Conservation (phyloP, 495 filamentous ascomycete genomes). For the Letharia lupina region DNA sequence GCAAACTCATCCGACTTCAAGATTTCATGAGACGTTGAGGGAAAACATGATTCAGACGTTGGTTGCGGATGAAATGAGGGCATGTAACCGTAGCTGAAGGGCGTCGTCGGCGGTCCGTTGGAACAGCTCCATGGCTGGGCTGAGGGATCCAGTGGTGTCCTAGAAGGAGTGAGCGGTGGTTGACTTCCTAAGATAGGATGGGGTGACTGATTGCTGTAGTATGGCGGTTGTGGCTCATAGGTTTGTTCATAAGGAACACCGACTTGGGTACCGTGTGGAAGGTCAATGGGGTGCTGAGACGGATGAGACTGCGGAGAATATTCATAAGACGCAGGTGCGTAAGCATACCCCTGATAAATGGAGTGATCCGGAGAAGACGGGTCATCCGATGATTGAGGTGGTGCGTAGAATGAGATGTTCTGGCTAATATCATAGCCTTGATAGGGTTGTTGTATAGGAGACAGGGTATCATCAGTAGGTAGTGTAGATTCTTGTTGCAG, state of each 20-base stretch:
- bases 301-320: conserved; percentile 1
- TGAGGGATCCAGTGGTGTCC: conserved; percentile 10
- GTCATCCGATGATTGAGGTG: conserved; percentile 11
- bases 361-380: conserved; percentile 17
- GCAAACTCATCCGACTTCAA: background rate
- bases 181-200: conserved; percentile 10
- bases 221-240: background rate
- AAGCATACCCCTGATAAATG: conserved; percentile 19
- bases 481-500: conserved; percentile 7
- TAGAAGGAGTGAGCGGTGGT: conserved; percentile 17
- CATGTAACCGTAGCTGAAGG: background rate
- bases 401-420: conserved; percentile 14
- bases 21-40: background rate
- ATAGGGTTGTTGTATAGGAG: conserved; percentile 7
- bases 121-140: conserved; percentile 8
- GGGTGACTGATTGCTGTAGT: conserved; percentile 3
- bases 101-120: conserved; percentile 6
- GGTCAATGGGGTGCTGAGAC: background rate
- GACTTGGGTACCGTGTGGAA: background rate
- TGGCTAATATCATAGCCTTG: conserved; percentile 6
- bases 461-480: conserved; percentile 6
- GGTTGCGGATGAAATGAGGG: background rate
- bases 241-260: background rate
- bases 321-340: background rate
- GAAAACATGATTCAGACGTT: background rate